Evolutionary conservation across 106 monocot species (phyloP), one percentile per base, ranked within the genome.

Genomic region (Xerophyta viscosa): DNA sequence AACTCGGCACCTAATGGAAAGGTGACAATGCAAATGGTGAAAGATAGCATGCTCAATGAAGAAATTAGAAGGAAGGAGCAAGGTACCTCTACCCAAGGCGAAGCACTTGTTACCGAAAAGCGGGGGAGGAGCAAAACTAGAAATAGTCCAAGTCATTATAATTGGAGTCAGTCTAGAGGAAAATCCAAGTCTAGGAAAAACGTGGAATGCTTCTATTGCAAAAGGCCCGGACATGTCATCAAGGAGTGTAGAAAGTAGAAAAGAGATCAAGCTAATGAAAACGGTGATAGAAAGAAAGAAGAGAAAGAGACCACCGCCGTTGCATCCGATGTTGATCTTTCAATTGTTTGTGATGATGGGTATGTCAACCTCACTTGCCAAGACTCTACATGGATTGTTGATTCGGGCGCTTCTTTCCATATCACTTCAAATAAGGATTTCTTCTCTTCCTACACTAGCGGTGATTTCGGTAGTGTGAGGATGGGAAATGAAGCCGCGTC

Each of bases 181-280:
- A 57, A 55, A 33, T 45, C 28, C 6, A 60, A 30, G 11, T 46
- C 60, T 29, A 28, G 20, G 21, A 60, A 29, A 15, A 28, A 28
- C 20, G 18, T 60, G 2, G 13, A 24, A 20, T 57, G 57, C 41
- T 42, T 24, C 30, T 42, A 42, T 41, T 57, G 41, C 24, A 11
- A 42, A 20, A 57, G 26, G 24, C 1, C 2, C 3, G 36, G 41
- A 6, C 56, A 56, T 20, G 37, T 56, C 37, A 39, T 41, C 41
- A 23, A 25, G 26, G 24, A 57, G 41, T 42, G 23, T 17, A 24
- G 25, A 57, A 41, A 57, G 25, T 2, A 12, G 6, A 57, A 57
- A 26, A 1, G 4, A 24, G 42, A 23, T 21, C 2, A 41, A 42
- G 5, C 33, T 8, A 57, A 19, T 14, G 41, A 7, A 56, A 29